A percentile compares a stretch with the other conserved stretches of the same genome.
Conservation (phyloP, 352 stramenopile species). For the Pythium periplocum region DNA sequence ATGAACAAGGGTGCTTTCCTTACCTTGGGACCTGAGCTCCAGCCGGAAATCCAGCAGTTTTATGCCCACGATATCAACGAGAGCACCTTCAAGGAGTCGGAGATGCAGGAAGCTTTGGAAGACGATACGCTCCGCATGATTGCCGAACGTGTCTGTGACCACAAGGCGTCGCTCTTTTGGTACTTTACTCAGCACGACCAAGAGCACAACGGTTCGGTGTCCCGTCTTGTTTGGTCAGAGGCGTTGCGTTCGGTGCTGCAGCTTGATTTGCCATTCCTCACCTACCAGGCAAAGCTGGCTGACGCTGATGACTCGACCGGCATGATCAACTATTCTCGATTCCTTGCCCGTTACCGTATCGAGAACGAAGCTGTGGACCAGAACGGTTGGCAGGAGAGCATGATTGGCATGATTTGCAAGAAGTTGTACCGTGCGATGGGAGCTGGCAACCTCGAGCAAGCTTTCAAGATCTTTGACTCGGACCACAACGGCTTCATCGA, state of each 20-base stretch:
- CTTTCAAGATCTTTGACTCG: constrained; percentile 89
- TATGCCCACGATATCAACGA: constrained; percentile 87
- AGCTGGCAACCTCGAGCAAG: constrained; percentile 82
- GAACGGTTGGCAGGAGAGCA: constrained; percentile 86
- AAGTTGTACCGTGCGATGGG: constrained; percentile 90
- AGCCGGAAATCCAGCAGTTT: constrained; percentile 93
- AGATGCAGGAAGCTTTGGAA: constrained; percentile 79
- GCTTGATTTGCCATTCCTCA: constrained; percentile 88
- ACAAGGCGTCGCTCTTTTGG: constrained; percentile 91
- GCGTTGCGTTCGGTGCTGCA: constrained; percentile 89
- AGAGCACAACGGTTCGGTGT: constrained; percentile 82
- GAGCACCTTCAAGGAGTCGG: constrained; percentile 63
- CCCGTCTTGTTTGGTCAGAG: constrained; percentile 86
- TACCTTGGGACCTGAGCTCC: constrained; percentile 85
- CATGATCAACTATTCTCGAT: constrained; percentile 91
- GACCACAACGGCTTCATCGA: constrained; percentile 89
- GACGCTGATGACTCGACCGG: constrained; percentile 72
- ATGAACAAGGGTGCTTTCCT: constrained; percentile 93
- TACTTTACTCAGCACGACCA: constrained; percentile 92
- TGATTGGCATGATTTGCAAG: constrained; percentile 90
- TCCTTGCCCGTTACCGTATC: constrained; percentile 91
- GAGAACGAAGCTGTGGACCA: constrained; percentile 84
- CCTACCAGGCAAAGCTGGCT: constrained; percentile 86
- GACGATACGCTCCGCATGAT: constrained; percentile 92
- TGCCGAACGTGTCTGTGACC: constrained; percentile 90